A percentile compares a stretch with the other conserved stretches of the same genome.
These are phyloP conservation scores for Fonsecaea pugnacius DNA, from an alignment of 2,329 filamentous ascomycete species.

Conservation along the genomic window DNA sequence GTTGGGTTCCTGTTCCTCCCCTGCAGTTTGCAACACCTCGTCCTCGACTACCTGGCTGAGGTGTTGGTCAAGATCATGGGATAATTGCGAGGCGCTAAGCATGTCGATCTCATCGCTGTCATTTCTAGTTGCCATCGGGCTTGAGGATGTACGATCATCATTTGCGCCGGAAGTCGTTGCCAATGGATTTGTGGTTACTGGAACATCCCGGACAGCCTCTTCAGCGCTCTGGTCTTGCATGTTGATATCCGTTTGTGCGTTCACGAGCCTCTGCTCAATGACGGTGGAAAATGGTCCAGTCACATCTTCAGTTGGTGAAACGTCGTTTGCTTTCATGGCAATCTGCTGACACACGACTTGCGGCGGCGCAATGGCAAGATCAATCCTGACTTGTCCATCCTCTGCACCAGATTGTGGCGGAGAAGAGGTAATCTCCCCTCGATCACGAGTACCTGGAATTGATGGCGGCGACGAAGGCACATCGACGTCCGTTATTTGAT, in stretches of 20 bases:
- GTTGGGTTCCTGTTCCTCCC: background rate
- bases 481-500: constrained; percentile 33
- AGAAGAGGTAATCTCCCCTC: constrained; percentile 27
- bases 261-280: background rate
- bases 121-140: constrained; percentile 2
- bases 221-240: background rate
- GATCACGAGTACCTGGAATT: constrained; percentile 27
- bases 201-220: background rate
- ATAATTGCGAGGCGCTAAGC: constrained; percentile 52
- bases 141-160: background rate
- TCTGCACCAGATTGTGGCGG: constrained; percentile 23
- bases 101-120: constrained; percentile 50
- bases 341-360: background rate
- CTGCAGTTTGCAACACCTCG: background rate
- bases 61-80: constrained; percentile 47
- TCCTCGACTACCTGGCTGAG: constrained; percentile 19
- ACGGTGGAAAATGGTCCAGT: background rate
- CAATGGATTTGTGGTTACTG: background rate
- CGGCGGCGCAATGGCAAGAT: constrained; percentile 20
- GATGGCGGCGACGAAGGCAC: constrained; percentile 39
- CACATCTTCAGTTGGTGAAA: background rate
- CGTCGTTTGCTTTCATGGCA: background rate
- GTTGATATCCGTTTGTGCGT: background rate
- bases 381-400: constrained; percentile 22
- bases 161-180: background rate